Conservation (phyloP, 805 yeast species). For the Sugiyamaella lignohabitans region DNA sequence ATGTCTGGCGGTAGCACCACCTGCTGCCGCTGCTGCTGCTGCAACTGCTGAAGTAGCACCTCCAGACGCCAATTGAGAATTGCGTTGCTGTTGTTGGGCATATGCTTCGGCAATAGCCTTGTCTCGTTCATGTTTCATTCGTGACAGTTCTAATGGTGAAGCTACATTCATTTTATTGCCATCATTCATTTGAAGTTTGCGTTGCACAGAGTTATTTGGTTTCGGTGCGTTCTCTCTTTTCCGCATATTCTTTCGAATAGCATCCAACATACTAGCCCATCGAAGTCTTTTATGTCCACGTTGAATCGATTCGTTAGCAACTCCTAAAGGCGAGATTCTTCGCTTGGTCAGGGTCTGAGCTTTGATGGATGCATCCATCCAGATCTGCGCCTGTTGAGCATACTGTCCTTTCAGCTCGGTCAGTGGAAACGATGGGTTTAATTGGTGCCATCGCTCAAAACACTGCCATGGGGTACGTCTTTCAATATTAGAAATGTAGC, state of each 20-base stretch:
- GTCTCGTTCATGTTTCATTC: constrained; percentile 66
- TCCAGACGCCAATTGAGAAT: background rate
- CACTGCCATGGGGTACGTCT: constrained; percentile 99
- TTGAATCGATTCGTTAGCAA: constrained; percentile 87
- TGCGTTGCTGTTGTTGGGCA: constrained; percentile 25
- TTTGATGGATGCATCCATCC: constrained; percentile 88
- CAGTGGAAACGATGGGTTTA: constrained; percentile 81
- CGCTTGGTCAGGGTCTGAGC: constrained; percentile 84
- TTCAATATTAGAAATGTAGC: constrained; percentile 82
- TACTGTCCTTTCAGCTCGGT: constrained; percentile 82
- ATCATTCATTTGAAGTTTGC: constrained; percentile 30
- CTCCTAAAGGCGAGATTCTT: constrained; percentile 86
- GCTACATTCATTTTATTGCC: constrained; percentile 40
- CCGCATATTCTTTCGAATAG: constrained; percentile 81
- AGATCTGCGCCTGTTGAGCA: constrained; percentile 75
- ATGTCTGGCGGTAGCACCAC: constrained; percentile 5
- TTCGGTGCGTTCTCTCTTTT: constrained; percentile 75
- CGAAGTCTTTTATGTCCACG: constrained; percentile 85
- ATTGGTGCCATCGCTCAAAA: constrained; percentile 90
- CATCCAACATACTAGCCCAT: constrained; percentile 98
- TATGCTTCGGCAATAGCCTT: constrained; percentile 57
- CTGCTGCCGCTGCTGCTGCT: constrained; percentile 9
- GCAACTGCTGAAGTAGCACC: constrained; percentile 15
- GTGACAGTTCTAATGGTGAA: constrained; percentile 79
- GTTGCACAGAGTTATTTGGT: constrained; percentile 41